Evolutionary conservation across 148 eudicot genomes (phyloP).

Genomic region (Silene latifolia): DNA sequence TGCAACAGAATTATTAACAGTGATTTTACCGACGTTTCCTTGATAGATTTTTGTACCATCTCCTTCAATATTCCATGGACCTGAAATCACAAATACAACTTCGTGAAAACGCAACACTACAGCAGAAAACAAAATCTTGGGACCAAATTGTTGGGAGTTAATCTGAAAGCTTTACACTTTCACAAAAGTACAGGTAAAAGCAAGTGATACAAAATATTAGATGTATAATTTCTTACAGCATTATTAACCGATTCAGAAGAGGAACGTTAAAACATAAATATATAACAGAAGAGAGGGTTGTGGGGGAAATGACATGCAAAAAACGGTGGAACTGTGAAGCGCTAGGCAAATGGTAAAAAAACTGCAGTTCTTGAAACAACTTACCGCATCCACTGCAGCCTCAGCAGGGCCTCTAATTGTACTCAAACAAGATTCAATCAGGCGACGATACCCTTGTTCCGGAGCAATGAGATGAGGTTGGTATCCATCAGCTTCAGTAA

Average conservation of each 20-base stretch:
- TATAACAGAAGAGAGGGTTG: too few relatives aligned
- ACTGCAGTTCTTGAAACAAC: conserved; percentile 12
- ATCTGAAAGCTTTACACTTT: too few relatives aligned
- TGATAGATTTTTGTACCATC: conserved; percentile 76
- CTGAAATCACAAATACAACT: conserved; percentile 34
- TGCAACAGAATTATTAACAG: not conserved
- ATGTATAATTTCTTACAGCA: too few relatives aligned
- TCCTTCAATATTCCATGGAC: conserved; percentile 88
- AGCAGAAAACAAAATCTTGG: not conserved
- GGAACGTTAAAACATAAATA: too few relatives aligned
- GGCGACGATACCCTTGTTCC: conserved; percentile 92
- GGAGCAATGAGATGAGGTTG: conserved; percentile 98
- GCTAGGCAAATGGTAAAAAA: too few relatives aligned
- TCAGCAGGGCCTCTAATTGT: conserved; percentile 92
- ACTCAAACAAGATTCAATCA: conserved; percentile 73
- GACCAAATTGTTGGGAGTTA: too few relatives aligned
- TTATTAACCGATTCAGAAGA: too few relatives aligned
- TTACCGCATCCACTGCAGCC: conserved; percentile 89
- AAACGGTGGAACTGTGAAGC: too few relatives aligned
- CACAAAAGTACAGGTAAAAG: too few relatives aligned
- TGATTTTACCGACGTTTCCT: conserved; percentile 63
- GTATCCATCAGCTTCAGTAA: conserved; percentile 96
- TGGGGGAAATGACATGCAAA: too few relatives aligned
- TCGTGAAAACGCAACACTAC: conserved; percentile 20
- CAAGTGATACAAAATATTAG: too few relatives aligned